Conservation (phyloP, 495 filamentous ascomycete species). For the Aspergillus steynii region DNA sequence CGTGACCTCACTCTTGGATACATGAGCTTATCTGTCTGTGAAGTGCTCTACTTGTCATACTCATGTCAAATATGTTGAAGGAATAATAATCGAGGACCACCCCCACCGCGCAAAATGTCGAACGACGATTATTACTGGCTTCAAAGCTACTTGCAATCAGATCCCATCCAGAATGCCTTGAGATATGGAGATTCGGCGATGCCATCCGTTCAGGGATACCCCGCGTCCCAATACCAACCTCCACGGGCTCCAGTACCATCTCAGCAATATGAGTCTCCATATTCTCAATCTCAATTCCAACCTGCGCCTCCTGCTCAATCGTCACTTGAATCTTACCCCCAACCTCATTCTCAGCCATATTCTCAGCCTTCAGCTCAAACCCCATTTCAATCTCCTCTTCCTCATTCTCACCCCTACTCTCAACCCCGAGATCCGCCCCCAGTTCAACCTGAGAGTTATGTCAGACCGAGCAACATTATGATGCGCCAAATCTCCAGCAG, state of each 20-base stretch:
- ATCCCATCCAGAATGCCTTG: background rate
- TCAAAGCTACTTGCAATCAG: slow-evolving; percentile 10
- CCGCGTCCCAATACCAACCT: background rate
- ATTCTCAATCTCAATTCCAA: too few species aligned
- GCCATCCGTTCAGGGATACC: background rate
- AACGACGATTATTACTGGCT: slow-evolving; percentile 19
- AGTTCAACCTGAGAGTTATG: background rate
- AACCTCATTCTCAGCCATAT: background rate
- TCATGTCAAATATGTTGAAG: background rate
- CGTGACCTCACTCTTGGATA: background rate
- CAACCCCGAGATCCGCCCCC: background rate
- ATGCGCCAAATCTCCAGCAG: background rate
- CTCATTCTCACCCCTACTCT: background rate
- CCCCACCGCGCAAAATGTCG: slow-evolving; percentile 13
- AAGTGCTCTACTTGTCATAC: background rate
- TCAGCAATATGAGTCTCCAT: background rate
- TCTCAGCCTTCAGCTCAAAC: background rate
- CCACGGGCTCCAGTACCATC: background rate
- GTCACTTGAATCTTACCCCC: too few species aligned
- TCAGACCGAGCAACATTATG: background rate
- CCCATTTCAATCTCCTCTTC: background rate
- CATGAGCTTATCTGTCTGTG: background rate
- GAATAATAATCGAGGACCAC: background rate
- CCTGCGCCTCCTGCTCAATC: too few species aligned
- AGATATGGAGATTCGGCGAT: background rate